A percentile compares a stretch with the other conserved stretches of the same genome.
Evolutionary conservation across 352 stramenopile species (phyloP).

Genomic region (Globisporangium solare): DNA sequence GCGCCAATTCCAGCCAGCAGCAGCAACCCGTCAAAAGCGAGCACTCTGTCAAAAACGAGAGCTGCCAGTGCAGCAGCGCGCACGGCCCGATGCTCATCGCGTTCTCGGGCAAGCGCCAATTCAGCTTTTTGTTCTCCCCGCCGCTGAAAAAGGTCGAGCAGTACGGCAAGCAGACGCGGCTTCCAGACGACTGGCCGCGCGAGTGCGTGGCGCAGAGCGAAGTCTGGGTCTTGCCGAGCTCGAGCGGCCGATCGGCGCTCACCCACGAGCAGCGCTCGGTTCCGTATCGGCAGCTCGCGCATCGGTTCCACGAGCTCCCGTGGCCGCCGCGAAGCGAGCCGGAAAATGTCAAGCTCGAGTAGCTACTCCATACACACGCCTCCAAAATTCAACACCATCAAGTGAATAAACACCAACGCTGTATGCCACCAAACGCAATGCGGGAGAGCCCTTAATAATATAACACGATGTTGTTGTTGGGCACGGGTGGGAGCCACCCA

Average conservation of each 20-base stretch:
- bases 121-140: constrained; percentile 76
- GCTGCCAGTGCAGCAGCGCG: too few relatives aligned
- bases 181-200: constrained; percentile 67
- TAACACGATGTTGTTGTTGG: too few relatives aligned
- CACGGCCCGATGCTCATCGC: constrained; percentile 75
- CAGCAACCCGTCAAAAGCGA: constrained; percentile 21
- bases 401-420: too few relatives aligned
- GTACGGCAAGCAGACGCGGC: constrained; percentile 46
- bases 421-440: too few relatives aligned
- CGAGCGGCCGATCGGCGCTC: constrained; percentile 79
- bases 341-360: background rate
- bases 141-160: constrained; percentile 56
- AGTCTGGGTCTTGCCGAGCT: constrained; percentile 82
- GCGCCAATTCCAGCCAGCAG: constrained; percentile 11
- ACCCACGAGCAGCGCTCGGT: constrained; percentile 59
- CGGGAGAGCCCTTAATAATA: too few relatives aligned
- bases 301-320: constrained; percentile 48
- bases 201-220: constrained; percentile 56
- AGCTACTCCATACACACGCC: background rate
- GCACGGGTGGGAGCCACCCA: too few relatives aligned
- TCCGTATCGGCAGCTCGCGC: constrained; percentile 69
- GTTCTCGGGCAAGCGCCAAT: constrained; percentile 86
- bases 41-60: background rate
- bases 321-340: constrained; percentile 23
- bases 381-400: too few relatives aligned